phyloP scores from a whole-genome alignment of 2,329 filamentous ascomycete species.

The Verticillium longisporum region DNA sequence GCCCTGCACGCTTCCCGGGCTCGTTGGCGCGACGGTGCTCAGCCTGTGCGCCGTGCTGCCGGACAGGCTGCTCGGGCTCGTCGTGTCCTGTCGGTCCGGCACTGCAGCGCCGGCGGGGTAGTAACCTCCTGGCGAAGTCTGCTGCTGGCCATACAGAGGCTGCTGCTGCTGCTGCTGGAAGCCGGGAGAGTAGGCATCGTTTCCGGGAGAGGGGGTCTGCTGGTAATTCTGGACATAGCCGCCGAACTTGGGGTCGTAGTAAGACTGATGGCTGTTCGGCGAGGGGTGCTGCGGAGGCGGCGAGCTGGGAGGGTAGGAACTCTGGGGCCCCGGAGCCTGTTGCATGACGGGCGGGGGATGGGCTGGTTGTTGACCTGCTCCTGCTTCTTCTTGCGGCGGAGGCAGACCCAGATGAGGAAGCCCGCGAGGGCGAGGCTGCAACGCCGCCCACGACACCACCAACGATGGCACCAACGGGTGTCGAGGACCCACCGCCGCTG shows the following conservation, averaged over 20 bases:
- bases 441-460: constrained; percentile 30
- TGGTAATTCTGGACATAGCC: constrained; percentile 8
- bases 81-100: neutral
- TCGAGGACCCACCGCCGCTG: constrained; percentile 6
- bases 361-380: neutral
- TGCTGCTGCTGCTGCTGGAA: constrained; percentile 12
- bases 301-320: neutral
- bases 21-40: constrained; percentile 5
- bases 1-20: constrained; percentile 12
- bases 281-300: neutral
- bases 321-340: constrained; percentile 2
- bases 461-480: constrained; percentile 27
- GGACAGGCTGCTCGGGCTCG: neutral
- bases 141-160: constrained; percentile 4
- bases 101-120: constrained; percentile 8
- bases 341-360: constrained; percentile 4
- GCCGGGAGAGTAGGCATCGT: neutral
- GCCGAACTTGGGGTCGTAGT: constrained; percentile 19
- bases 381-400: constrained; percentile 20
- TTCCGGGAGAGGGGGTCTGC: neutral
- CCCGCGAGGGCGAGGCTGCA: constrained; percentile 21
- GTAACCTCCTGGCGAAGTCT: constrained; percentile 9
- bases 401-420: constrained; percentile 21
- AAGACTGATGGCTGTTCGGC: constrained; percentile 7
- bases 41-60: constrained; percentile 1